Evolutionary conservation across 192 early-diverging fungal species (phyloP), one percentile per base, ranked within the genome.

Genomic region (Coemansia sp.): DNA sequence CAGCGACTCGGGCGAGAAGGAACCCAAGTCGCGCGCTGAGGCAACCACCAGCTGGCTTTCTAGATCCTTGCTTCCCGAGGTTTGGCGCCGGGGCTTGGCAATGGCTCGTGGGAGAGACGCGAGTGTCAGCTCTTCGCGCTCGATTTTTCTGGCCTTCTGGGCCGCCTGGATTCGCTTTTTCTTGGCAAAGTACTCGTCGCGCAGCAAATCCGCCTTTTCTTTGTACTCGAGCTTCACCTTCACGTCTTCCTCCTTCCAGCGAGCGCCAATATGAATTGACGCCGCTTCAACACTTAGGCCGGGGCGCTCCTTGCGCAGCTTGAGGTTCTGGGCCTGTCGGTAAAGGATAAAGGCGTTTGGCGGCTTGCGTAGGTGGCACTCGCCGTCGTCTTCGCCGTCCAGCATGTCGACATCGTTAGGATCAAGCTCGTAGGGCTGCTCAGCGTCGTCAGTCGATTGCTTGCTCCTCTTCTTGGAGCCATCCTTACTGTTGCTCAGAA

Each of bases 341-440:
- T 81, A 81, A 21, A 76, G 41, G 14, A 81, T 81, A 57, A 81
- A 81, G 16, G 73, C 73, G 16, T 81, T 81, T 13, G 64, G 60
- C 25, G 78, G 78, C 57, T 81, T 81, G 62, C 70, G 69, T 23
- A 81, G 66, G 41, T 66, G 35, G 20, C 56, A 34, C 26, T 63
- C 61, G 8, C 53, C 68, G 14, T 33, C 56, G 6, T 65, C 34
- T 1, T 39, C 20, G 33, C 41, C 59, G 2, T 31, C 35, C 2
- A 12, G 60, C 7, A 36, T 6, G 8, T 55, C 45, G 28, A 26
- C 25, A 36, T 65, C 45, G 12, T 26, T 43, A 36, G 39, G 28
- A 13, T 47, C 55, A 35, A 13, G 16, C 31, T 57, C 56, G 8
- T 20, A 23, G 23, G 52, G 26, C 52, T 11, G 52, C 52, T 25